Evolutionary conservation across 345 rosid genomes (phyloP).

Genomic region (Populus alba): DNA sequence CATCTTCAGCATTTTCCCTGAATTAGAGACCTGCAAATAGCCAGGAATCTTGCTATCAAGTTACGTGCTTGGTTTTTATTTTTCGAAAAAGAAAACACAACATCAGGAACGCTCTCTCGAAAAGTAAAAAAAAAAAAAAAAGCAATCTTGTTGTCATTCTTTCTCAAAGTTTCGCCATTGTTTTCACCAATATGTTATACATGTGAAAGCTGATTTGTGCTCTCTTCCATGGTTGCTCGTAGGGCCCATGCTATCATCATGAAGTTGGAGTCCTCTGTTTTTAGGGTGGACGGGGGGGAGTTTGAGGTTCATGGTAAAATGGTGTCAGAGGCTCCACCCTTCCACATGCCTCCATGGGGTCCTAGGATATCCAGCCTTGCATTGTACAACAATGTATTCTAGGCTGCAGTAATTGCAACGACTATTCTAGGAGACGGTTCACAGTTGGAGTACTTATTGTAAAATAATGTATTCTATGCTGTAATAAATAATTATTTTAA

Average conservation of each 20-base stretch:
- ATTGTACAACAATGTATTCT: constrained; percentile 16
- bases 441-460: no score
- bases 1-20: no score
- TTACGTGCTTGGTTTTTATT: no score
- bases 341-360: constrained; percentile 40
- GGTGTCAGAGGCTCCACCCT: constrained; percentile 46
- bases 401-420: constrained; percentile 12
- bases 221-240: constrained; percentile 14
- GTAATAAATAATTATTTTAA: no score
- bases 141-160: neutral
- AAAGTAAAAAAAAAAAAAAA: neutral
- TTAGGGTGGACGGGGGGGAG: constrained; percentile 6
- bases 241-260: constrained; percentile 27
- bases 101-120: neutral
- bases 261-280: constrained; percentile 25
- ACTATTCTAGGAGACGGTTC: constrained; percentile 12
- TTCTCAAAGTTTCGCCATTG: constrained; percentile 11
- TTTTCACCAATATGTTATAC: neutral
- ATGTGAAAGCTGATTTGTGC: constrained; percentile 30
- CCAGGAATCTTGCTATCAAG: no score
- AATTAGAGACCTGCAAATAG: no score
- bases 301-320: constrained; percentile 20
- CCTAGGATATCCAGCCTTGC: constrained; percentile 45
- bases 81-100: no score
- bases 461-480: no score